A percentile compares a stretch with the other conserved stretches of the same genome.
These are phyloP conservation scores for Chrysanthemum makinoi DNA, from an alignment of 129 eudicot genomes.

Conservation along the genomic window DNA sequence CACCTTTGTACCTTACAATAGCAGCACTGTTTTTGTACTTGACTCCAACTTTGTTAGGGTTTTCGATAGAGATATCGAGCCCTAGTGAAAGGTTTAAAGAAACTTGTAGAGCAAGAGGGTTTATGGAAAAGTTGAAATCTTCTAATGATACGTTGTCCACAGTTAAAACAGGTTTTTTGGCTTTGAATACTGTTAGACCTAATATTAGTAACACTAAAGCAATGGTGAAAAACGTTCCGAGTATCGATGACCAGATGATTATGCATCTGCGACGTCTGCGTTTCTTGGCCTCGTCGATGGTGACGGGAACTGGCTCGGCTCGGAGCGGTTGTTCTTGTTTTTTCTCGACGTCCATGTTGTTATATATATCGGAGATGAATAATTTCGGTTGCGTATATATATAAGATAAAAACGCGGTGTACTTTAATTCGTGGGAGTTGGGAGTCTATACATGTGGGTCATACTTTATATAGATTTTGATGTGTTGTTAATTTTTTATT, in stretches of 20 bases:
- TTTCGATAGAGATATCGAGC: conserved; percentile 12
- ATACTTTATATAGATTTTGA: too few species aligned
- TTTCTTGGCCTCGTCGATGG: conserved; percentile 10
- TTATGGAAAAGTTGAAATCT: background rate
- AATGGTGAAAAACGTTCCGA: conserved; percentile 11
- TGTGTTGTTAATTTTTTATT: too few species aligned
- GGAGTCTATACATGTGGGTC: too few species aligned
- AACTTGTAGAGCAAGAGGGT: background rate
- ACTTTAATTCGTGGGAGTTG: too few species aligned
- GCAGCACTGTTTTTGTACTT: conserved; percentile 41
- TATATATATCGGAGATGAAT: background rate
- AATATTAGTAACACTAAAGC: conserved; percentile 21
- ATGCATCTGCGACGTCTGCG: conserved; percentile 32
- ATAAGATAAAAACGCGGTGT: too few species aligned
- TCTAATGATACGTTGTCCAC: conserved; percentile 18
- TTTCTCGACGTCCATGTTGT: conserved; percentile 32
- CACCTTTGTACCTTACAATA: conserved; percentile 39
- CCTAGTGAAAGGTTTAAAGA: conserved; percentile 24
- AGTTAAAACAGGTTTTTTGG: conserved; percentile 19
- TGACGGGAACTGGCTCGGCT: background rate
- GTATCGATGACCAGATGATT: conserved; percentile 26
- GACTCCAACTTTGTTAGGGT: conserved; percentile 38
- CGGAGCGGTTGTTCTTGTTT: conserved; percentile 36
- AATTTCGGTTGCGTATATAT: too few species aligned
- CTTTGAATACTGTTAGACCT: conserved; percentile 32